Conservation (phyloP, 2,329 filamentous ascomycete species). For the Fusarium sp. region DNA sequence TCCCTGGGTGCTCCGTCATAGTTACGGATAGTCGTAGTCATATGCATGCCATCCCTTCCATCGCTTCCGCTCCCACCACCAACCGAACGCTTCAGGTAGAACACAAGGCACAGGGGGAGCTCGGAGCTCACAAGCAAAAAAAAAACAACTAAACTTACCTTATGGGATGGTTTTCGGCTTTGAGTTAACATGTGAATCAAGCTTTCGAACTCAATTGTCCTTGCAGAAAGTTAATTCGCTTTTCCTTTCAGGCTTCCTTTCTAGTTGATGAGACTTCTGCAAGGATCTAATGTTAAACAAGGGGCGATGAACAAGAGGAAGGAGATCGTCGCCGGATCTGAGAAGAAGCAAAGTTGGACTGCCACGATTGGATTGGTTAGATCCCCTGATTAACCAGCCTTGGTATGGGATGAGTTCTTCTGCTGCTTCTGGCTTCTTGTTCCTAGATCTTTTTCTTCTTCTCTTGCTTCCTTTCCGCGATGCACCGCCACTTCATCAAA, state of each 20-base stretch:
- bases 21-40: background rate
- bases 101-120: conserved; percentile 2
- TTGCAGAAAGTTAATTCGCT: background rate
- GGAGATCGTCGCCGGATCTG: conserved; percentile 33
- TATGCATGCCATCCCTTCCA: conserved; percentile 25
- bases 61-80: conserved; percentile 6
- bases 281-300: conserved; percentile 3
- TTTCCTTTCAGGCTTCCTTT: conserved; percentile 9
- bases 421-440: background rate
- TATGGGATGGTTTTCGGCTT: background rate
- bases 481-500: conserved; percentile 1
- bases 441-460: conserved; percentile 1
- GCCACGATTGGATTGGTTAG: conserved; percentile 10
- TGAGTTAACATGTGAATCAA: background rate
- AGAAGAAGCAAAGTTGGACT: conserved; percentile 11
- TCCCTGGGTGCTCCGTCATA: background rate
- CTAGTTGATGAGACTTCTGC: background rate
- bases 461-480: background rate
- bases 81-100: conserved; percentile 23
- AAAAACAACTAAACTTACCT: background rate
- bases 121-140: background rate
- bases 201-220: background rate
- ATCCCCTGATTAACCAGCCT: conserved; percentile 12
- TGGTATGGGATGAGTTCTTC: background rate
- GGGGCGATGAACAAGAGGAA: conserved; percentile 9